Conservation (phyloP, 2,329 filamentous ascomycete species). For the Teratosphaeria pseudoeucalypti region DNA sequence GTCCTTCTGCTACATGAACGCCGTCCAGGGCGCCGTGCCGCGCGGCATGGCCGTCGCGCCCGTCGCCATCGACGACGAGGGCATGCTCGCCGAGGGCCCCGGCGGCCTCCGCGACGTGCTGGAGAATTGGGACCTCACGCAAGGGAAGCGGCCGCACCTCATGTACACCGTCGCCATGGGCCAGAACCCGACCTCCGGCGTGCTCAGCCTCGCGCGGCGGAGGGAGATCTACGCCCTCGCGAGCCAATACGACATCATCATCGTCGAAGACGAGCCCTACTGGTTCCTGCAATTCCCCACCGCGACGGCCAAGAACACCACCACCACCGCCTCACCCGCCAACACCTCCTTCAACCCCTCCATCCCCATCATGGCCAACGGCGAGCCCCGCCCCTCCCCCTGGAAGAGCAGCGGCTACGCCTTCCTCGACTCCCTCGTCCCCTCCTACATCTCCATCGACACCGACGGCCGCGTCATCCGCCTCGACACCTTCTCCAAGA, state of each 20-base stretch:
- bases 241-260: conserved; percentile 76
- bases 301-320: conserved; percentile 36
- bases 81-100: conserved; percentile 64
- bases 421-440: conserved; percentile 74
- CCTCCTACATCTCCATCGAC: conserved; percentile 73
- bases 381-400: conserved; percentile 38
- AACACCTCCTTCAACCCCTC: conserved; percentile 22
- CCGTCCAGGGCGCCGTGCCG: conserved; percentile 56
- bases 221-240: conserved; percentile 72
- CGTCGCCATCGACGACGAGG: conserved; percentile 66
- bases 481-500: conserved; percentile 90
- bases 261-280: conserved; percentile 90
- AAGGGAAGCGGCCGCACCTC: conserved; percentile 67
- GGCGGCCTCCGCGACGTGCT: conserved; percentile 70
- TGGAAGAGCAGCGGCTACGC: conserved; percentile 54
- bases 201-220: conserved; percentile 61
- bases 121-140: conserved; percentile 66
- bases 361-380: conserved; percentile 29
- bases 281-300: conserved; percentile 89
- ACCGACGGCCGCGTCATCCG: conserved; percentile 78
- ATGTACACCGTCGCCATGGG: conserved; percentile 91
- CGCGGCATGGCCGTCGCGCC: conserved; percentile 63
- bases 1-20: conserved; percentile 70
- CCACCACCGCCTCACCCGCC: conserved; percentile 15
- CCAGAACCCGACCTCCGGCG: conserved; percentile 76